Evolutionary conservation across 441 rosid species (phyloP), one percentile per base, ranked within the genome.

Genomic region (Pelargonium cotyledonis): DNA sequence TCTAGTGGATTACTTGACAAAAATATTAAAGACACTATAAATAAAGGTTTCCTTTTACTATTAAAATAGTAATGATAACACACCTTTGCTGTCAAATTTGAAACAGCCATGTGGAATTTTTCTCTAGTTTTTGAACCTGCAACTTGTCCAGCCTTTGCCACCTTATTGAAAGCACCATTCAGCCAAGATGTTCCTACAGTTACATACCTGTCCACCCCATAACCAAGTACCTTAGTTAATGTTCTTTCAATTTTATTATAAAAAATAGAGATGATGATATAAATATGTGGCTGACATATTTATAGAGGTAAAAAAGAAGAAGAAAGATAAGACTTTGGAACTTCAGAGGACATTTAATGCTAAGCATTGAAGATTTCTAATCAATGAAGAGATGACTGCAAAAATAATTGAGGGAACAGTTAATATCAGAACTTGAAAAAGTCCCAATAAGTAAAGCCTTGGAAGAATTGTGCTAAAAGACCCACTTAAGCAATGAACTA

Each of bases 101-200:
- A 87, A 66, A 89, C 87, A 49, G 99, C 96, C 53, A 85, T 63
- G 76, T 83, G 84, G 69, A 89, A 84, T 84, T 91, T 95, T 78
- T 91, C 97, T 82, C 80, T 81, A 15, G 99, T 88, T 88, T 91
- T 95, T 29, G 94, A 77, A 68, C 99, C 84, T 4, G 96, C 99
- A 63, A 77, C 84, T 83, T 91, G 96, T 70, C 99, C 91, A 23
- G 85, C 99, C 84, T 82, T 91, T 29, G 96, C 92, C 12, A 91
- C 90, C 80, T 84, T 94, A 79, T 82, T 81, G 73, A 94, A 88
- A 18, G 99, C 91, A 18, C 96, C 97, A 76, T 88, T 95, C 53
- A 95, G 73, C 99, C 99, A 95, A 66, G 97, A 84, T 73, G 97
- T 73, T 78, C 99, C 97, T 0, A 88, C 88, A 10, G 89, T 87